Conservation (phyloP, 1,139 yeast genomes). For the Torulaspora globosa region DNA sequence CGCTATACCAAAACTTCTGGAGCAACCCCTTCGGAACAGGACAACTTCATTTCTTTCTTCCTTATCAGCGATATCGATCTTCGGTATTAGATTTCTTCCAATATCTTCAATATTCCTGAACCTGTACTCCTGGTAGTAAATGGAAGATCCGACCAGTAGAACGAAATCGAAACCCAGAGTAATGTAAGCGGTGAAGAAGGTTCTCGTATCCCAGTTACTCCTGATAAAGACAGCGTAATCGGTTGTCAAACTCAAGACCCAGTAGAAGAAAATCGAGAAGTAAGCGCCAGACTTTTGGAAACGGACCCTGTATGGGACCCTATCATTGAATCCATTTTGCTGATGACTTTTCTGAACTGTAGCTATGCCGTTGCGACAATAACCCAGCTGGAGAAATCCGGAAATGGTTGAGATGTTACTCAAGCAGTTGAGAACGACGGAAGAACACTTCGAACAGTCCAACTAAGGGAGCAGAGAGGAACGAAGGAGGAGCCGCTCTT, state of each 20-base stretch:
- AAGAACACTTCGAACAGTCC: slow-evolving; percentile 43
- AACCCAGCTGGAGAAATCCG: slow-evolving; percentile 39
- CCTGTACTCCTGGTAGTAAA: slow-evolving; percentile 36
- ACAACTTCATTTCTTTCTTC: slow-evolving; percentile 15
- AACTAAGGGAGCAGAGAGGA: slow-evolving; percentile 55
- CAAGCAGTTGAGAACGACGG: slow-evolving; percentile 41
- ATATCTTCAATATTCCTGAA: slow-evolving; percentile 42
- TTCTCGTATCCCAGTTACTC: slow-evolving; percentile 39
- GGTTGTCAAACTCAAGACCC: slow-evolving; percentile 46
- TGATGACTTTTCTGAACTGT: slow-evolving; percentile 48
- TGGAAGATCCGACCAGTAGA: slow-evolving; percentile 44
- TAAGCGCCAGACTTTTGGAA: slow-evolving; percentile 48
- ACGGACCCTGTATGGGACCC: slow-evolving; percentile 46
- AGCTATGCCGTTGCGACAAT: slow-evolving; percentile 43
- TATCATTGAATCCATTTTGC: slow-evolving; percentile 41
- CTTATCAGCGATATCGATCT: slow-evolving; percentile 17
- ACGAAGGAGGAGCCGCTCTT: slow-evolving; percentile 56
- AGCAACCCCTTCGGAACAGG: slow-evolving; percentile 15
- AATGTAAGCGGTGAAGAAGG: slow-evolving; percentile 55
- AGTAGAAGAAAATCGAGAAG: slow-evolving; percentile 42
- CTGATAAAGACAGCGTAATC: slow-evolving; percentile 52
- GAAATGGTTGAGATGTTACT: slow-evolving; percentile 40
- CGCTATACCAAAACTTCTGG: slow-evolving; percentile 14
- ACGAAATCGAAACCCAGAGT: slow-evolving; percentile 49
- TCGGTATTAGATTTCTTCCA: slow-evolving; percentile 28